Conservation (phyloP, 179 eudicot species). For the Vitellaria paradoxa region DNA sequence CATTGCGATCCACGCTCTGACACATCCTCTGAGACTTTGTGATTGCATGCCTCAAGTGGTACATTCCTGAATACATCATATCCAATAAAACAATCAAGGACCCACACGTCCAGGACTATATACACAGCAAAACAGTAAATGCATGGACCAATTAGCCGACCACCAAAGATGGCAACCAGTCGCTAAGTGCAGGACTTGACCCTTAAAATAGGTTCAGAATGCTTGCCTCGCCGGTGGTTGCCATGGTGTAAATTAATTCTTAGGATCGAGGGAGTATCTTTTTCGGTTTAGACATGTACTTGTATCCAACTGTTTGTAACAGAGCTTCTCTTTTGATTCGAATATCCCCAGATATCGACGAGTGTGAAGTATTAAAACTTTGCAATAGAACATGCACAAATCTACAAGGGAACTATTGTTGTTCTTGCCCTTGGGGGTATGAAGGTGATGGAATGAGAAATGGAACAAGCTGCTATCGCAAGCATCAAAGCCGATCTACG, state of each 20-base stretch:
- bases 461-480: background rate
- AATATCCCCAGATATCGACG: background rate
- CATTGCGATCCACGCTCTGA: slow-evolving; percentile 50
- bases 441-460: slow-evolving; percentile 13
- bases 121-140: background rate
- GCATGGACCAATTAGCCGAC: background rate
- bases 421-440: background rate
- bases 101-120: background rate
- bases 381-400: slow-evolving; percentile 5
- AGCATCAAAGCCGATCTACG: background rate
- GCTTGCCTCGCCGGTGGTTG: slow-evolving; percentile 10
- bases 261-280: background rate
- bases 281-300: background rate
- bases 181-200: background rate
- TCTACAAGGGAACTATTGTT: background rate
- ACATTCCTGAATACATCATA: slow-evolving; percentile 39
- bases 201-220: background rate
- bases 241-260: background rate
- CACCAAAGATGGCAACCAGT: background rate
- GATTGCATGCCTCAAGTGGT: slow-evolving; percentile 55
- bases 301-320: no score
- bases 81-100: background rate
- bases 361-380: background rate
- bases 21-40: slow-evolving; percentile 44
- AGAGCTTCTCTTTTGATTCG: no score